Percentiles rank a stretch among this genome's conserved stretches.
Conservation (phyloP, 306 rosid species). For the Quercus wislizeni region DNA sequence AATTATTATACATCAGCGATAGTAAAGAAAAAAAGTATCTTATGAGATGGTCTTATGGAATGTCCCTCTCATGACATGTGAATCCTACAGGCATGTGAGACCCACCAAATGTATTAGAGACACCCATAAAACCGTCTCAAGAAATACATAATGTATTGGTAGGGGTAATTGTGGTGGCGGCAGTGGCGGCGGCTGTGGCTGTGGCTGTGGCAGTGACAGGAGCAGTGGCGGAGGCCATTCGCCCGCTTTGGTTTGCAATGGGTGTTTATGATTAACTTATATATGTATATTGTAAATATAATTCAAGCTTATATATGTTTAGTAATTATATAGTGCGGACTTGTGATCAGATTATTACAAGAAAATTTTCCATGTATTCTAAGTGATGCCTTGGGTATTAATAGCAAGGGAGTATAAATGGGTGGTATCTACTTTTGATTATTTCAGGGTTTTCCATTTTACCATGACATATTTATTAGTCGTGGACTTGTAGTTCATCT, state of each 20-base stretch:
- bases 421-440: too few species aligned
- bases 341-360: background rate
- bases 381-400: too few species aligned
- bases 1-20: background rate
- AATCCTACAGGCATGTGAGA: too few species aligned
- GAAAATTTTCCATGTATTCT: background rate
- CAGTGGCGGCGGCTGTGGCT: slow-evolving; percentile 13
- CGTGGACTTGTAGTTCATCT: too few species aligned
- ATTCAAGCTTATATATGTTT: slow-evolving; percentile 12
- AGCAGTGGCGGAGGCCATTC: slow-evolving; percentile 61
- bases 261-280: slow-evolving; percentile 7
- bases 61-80: too few species aligned
- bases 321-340: slow-evolving; percentile 9
- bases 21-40: too few species aligned
- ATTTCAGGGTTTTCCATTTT: too few species aligned
- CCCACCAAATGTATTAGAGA: too few species aligned
- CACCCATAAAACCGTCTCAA: too few species aligned
- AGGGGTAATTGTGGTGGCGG: background rate
- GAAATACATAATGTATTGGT: background rate
- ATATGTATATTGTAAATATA: slow-evolving; percentile 36
- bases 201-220: slow-evolving; percentile 12
- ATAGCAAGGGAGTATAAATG: too few species aligned
- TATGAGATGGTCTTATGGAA: too few species aligned
- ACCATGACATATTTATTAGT: too few species aligned
- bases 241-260: slow-evolving; percentile 41